These are phyloP conservation scores for Scleroderma citrinum DNA, from an alignment of 768 basidiomycete species.

Conservation along the genomic window DNA sequence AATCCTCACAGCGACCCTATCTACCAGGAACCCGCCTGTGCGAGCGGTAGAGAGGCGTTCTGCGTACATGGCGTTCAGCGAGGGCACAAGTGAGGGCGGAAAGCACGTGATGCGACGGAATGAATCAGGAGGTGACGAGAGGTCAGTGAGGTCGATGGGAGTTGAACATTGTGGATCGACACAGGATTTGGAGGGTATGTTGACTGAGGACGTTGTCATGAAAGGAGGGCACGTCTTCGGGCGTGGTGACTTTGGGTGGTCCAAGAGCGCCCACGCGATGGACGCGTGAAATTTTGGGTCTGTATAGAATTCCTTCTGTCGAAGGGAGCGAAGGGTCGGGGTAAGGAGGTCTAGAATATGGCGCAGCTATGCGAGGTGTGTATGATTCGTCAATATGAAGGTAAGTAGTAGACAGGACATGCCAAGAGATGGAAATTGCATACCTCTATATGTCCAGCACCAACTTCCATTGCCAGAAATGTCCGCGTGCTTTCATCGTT, in stretches of 20 bases:
- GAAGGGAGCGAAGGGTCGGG: slow-evolving; percentile 51
- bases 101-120: slow-evolving; percentile 50
- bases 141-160: slow-evolving; percentile 1
- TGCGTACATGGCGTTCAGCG: slow-evolving; percentile 47
- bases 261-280: slow-evolving; percentile 79
- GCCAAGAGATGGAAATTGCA: slow-evolving; percentile 7
- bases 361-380: slow-evolving; percentile 44
- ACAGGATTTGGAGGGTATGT: neutral
- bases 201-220: no score
- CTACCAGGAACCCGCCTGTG: slow-evolving; percentile 47
- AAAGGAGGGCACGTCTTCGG: no score
- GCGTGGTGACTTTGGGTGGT: slow-evolving; percentile 11
- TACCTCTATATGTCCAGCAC: slow-evolving; percentile 80
- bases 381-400: slow-evolving; percentile 1
- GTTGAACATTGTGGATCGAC: neutral
- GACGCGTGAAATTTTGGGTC: slow-evolving; percentile 85
- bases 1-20: slow-evolving; percentile 57
- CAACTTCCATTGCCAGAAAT: slow-evolving; percentile 77
- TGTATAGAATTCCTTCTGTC: slow-evolving; percentile 75
- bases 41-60: slow-evolving; percentile 34
- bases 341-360: slow-evolving; percentile 49
- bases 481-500: slow-evolving; percentile 81
- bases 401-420: slow-evolving; percentile 1
- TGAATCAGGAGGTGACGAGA: neutral
- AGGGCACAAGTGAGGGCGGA: slow-evolving; percentile 40